Conservation (phyloP, 2,329 filamentous ascomycete genomes). For the Colletotrichum orchidophilum region DNA sequence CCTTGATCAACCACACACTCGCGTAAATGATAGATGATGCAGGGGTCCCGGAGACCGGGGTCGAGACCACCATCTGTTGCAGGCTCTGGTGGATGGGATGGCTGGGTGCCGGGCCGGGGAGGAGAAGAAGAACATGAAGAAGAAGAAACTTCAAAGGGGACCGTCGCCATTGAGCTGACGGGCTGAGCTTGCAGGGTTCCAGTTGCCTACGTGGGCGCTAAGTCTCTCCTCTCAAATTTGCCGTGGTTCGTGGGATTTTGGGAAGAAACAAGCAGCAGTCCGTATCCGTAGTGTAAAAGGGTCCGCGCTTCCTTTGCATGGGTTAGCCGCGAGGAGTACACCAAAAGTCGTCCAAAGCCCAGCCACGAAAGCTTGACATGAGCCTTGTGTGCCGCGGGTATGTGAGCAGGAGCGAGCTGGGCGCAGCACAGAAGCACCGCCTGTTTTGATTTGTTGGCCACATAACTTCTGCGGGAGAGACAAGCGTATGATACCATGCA, state of each 20-base stretch:
- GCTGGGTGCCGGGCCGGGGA: background rate
- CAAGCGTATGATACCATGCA: background rate
- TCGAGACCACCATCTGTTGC: background rate
- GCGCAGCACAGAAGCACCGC: background rate
- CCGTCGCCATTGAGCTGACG: background rate
- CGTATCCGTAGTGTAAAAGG: background rate
- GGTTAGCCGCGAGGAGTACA: slow-evolving; percentile 1
- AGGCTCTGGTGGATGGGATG: background rate
- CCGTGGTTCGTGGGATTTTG: background rate
- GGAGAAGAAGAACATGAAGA: background rate
- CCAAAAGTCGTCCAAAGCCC: background rate
- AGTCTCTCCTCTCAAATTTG: background rate
- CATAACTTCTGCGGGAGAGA: background rate
- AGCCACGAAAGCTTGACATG: slow-evolving; percentile 29
- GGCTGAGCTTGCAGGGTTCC: background rate
- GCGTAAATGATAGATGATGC: background rate
- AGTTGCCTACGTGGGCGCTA: background rate
- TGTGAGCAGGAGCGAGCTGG: background rate
- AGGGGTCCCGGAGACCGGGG: slow-evolving; percentile 12
- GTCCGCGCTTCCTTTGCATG: slow-evolving; percentile 5
- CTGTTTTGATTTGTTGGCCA: background rate
- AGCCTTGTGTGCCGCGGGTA: too few relatives aligned
- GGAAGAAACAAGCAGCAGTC: background rate
- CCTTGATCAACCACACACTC: slow-evolving; percentile 3
- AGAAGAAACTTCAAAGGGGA: background rate